Evolutionary conservation across 2,329 filamentous ascomycete species (phyloP).

Genomic region (Phialemoniopsis sp.): DNA sequence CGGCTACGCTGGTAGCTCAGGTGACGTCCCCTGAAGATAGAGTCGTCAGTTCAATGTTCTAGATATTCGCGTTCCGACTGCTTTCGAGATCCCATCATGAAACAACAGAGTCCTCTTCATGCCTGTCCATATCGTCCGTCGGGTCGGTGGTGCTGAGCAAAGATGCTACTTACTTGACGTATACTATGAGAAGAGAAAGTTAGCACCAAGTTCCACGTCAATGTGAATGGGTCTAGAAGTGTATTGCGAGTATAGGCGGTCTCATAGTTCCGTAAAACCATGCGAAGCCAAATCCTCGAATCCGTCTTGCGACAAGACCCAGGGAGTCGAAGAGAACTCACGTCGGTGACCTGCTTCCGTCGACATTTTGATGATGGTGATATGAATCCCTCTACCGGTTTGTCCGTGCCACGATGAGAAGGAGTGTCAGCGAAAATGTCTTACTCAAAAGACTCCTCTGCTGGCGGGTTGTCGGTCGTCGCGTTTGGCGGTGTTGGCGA

Average conservation of each 20-base stretch:
- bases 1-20: slow-evolving; percentile 96
- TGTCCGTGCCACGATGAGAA: slow-evolving; percentile 17
- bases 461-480: slow-evolving; percentile 15
- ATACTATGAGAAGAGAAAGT: slow-evolving; percentile 52
- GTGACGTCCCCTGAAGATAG: slow-evolving; percentile 78
- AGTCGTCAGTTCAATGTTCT: slow-evolving; percentile 15
- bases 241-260: slow-evolving; percentile 2
- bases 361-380: slow-evolving; percentile 65
- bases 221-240: too few relatives aligned
- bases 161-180: slow-evolving; percentile 73
- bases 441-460: slow-evolving; percentile 15
- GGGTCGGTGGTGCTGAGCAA: slow-evolving; percentile 7
- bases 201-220: slow-evolving; percentile 5
- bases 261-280: slow-evolving; percentile 3
- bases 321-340: slow-evolving; percentile 48
- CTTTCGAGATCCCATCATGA: slow-evolving; percentile 5
- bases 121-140: background rate
- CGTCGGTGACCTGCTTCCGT: slow-evolving; percentile 84
- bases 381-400: slow-evolving; percentile 2
- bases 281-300: too few relatives aligned
- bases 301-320: background rate
- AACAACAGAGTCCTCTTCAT: slow-evolving; percentile 1
- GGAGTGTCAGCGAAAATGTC: slow-evolving; percentile 19
- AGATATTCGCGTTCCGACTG: slow-evolving; percentile 6
- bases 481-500: slow-evolving; percentile 18